Percentiles rank a stretch among this genome's conserved stretches.
phyloP scores from a whole-genome alignment of 345 rosid genomes.

The Acer saccharum region DNA sequence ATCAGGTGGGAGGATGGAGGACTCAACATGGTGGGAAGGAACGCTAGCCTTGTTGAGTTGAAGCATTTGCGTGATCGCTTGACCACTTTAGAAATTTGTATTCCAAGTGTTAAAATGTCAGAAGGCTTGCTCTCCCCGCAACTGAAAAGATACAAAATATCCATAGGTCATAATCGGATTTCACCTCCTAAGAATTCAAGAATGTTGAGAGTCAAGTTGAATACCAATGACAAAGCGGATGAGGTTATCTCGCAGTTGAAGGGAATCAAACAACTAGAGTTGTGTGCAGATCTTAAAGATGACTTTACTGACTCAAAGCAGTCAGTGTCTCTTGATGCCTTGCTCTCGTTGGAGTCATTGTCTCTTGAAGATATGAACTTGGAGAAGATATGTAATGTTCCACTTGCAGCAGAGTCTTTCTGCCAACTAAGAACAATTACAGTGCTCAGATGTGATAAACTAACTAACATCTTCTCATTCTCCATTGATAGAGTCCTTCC shows the following conservation, averaged over 20 bases:
- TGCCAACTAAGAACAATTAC: slow-evolving; percentile 10
- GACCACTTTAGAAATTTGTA: slow-evolving; percentile 12
- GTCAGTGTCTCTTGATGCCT: neutral
- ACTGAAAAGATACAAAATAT: slow-evolving; percentile 18
- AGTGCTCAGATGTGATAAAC: neutral
- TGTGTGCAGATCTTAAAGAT: slow-evolving; percentile 5
- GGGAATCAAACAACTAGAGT: neutral
- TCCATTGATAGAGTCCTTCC: slow-evolving; percentile 18
- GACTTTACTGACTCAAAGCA: neutral
- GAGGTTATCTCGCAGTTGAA: neutral
- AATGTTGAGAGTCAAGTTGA: slow-evolving; percentile 21
- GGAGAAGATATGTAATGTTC: slow-evolving; percentile 17
- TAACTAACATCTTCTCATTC: slow-evolving; percentile 22
- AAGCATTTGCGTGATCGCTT: neutral
- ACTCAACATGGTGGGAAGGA: neutral
- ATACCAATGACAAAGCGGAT: no score
- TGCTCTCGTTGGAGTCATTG: slow-evolving; percentile 4
- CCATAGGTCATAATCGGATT: slow-evolving; percentile 17
- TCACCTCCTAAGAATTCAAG: neutral
- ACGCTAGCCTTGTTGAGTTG: slow-evolving; percentile 25
- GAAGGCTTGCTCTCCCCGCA: neutral
- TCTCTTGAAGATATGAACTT: slow-evolving; percentile 10
- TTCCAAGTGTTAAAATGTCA: slow-evolving; percentile 4
- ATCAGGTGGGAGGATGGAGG: slow-evolving; percentile 11
- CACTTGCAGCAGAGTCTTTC: neutral